phyloP scores from a whole-genome alignment of 257 asterid species.

The Solanum pinnatisectum region DNA sequence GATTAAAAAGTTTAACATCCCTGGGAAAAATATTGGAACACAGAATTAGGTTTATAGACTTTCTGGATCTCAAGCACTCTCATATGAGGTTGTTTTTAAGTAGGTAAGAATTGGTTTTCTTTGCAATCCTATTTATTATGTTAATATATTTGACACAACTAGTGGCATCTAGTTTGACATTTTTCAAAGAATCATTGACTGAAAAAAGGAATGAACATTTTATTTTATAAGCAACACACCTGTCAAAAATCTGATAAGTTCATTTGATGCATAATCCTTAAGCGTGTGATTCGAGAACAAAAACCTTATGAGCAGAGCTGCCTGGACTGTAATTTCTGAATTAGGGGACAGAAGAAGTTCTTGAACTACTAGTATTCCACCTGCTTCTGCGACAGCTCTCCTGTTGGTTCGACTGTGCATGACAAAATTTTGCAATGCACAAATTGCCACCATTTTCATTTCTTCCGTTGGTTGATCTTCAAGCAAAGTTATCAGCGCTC shows the following conservation, averaged over 20 bases:
- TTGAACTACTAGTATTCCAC: slow-evolving; percentile 69
- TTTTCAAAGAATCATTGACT: background rate
- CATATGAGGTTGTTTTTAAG: background rate
- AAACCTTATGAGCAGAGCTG: slow-evolving; percentile 55
- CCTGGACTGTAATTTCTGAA: slow-evolving; percentile 58
- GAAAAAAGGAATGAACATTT: background rate
- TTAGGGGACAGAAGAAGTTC: slow-evolving; percentile 53
- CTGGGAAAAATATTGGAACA: background rate
- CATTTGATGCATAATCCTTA: slow-evolving; percentile 73
- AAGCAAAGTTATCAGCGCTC: slow-evolving; percentile 55
- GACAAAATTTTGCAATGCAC: slow-evolving; percentile 80
- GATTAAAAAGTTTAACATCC: background rate
- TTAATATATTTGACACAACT: background rate
- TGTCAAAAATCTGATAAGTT: slow-evolving; percentile 63
- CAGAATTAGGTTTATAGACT: background rate
- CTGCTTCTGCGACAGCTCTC: slow-evolving; percentile 77
- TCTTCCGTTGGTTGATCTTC: slow-evolving; percentile 71
- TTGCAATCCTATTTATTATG: background rate
- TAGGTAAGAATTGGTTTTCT: background rate
- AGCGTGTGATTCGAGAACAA: slow-evolving; percentile 83
- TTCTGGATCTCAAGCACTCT: background rate
- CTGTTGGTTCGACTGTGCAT: slow-evolving; percentile 81
- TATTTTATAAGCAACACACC: slow-evolving; percentile 28
- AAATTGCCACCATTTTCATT: slow-evolving; percentile 65
- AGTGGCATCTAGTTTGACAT: background rate